Conservation (phyloP, 108 stramenopile species). For the Chaetoceros tenuissimus region DNA sequence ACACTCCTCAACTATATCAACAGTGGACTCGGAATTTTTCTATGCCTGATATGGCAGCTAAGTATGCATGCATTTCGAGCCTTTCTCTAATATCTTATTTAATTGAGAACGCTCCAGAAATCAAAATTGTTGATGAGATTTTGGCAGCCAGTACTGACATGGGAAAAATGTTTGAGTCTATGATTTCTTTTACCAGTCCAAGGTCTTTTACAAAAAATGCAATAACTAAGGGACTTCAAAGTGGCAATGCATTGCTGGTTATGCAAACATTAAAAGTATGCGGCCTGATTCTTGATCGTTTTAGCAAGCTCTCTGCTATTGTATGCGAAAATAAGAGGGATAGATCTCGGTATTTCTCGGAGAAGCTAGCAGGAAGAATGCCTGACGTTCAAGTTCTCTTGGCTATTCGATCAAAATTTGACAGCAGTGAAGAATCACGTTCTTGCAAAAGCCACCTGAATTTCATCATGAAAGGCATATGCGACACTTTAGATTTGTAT, state of each 20-base stretch:
- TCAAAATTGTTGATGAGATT: too few relatives aligned
- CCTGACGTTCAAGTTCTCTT: constrained; percentile 53
- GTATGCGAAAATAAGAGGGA: neutral
- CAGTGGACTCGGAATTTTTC: neutral
- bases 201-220: constrained; percentile 29
- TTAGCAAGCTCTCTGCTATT: constrained; percentile 6
- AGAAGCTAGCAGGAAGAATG: constrained; percentile 21
- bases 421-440: constrained; percentile 18
- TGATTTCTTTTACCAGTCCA: constrained; percentile 17
- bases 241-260: constrained; percentile 32
- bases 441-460: constrained; percentile 2
- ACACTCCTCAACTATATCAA: neutral
- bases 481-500: constrained; percentile 30
- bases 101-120: too few relatives aligned
- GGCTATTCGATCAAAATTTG: constrained; percentile 38
- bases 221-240: constrained; percentile 50
- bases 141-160: too few relatives aligned
- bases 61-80: neutral
- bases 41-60: neutral
- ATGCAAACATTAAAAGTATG: constrained; percentile 40
- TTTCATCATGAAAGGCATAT: constrained; percentile 7
- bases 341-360: constrained; percentile 9
- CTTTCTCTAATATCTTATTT: neutral
- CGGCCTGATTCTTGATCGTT: constrained; percentile 33
- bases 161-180: neutral